A percentile compares a stretch with the other conserved stretches of the same genome.
Conservation (phyloP, 2,329 filamentous ascomycete genomes). For the Fusarium tuaranense region DNA sequence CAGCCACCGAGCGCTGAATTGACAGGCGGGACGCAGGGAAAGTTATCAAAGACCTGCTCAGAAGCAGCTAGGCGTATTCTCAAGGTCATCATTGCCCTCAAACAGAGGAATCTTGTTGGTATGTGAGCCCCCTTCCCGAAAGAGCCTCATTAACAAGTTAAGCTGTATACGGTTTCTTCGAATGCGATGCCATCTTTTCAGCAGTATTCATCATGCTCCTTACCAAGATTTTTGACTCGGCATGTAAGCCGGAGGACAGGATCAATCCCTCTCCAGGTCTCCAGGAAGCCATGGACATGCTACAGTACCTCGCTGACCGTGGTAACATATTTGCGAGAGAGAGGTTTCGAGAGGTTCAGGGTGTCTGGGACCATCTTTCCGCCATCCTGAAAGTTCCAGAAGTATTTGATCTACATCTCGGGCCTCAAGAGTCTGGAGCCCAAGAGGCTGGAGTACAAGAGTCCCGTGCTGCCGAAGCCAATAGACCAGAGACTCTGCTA, state of each 20-base stretch:
- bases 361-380: not conserved
- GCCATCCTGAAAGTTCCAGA: not conserved
- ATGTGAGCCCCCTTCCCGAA: not conserved
- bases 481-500: not conserved
- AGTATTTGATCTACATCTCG: not conserved
- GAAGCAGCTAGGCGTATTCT: slow-evolving; percentile 12
- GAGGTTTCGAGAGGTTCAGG: slow-evolving; percentile 7
- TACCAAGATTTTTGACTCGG: slow-evolving; percentile 18
- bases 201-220: slow-evolving; percentile 24
- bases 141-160: not conserved
- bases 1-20: not conserved
- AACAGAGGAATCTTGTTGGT: not conserved
- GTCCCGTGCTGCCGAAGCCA: not conserved
- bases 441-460: not conserved
- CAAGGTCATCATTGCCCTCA: not conserved
- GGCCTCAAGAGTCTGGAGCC: not conserved
- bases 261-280: slow-evolving; percentile 19
- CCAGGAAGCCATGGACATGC: slow-evolving; percentile 22
- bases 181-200: slow-evolving; percentile 23
- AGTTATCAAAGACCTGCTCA: slow-evolving; percentile 11
- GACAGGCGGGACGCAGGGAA: not conserved
- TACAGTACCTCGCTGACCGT: slow-evolving; percentile 22
- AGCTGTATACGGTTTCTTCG: slow-evolving; percentile 17
- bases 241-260: slow-evolving; percentile 7
- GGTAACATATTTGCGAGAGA: slow-evolving; percentile 18